phyloP scores from a whole-genome alignment of 2,329 filamentous ascomycete genomes.

The Diaporthe ilicicola region DNA sequence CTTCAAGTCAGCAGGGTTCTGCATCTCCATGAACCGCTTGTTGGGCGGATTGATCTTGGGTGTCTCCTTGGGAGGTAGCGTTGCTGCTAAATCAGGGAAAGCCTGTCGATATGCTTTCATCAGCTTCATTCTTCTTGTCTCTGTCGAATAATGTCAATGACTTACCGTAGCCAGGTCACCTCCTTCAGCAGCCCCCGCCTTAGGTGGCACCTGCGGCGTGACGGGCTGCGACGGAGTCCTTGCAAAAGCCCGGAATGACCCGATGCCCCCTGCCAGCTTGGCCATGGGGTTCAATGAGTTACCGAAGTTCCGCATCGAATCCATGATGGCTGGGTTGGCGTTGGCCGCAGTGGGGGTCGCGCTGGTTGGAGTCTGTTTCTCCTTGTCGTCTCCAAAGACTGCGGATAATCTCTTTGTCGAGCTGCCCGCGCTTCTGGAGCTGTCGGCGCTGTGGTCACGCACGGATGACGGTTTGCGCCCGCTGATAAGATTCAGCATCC shows the following conservation, averaged over 20 bases:
- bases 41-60: slow-evolving; percentile 72
- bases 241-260: slow-evolving; percentile 79
- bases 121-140: not conserved
- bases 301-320: slow-evolving; percentile 83
- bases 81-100: slow-evolving; percentile 66
- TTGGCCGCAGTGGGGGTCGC: slow-evolving; percentile 39
- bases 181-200: slow-evolving; percentile 52
- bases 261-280: slow-evolving; percentile 72
- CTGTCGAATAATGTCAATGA: not conserved
- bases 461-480: slow-evolving; percentile 59
- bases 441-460: slow-evolving; percentile 82
- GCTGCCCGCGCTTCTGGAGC: slow-evolving; percentile 69
- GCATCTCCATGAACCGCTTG: slow-evolving; percentile 76
- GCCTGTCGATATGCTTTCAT: slow-evolving; percentile 49
- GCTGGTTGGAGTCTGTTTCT: slow-evolving; percentile 40
- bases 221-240: slow-evolving; percentile 57
- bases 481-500: slow-evolving; percentile 74
- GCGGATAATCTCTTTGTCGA: slow-evolving; percentile 58
- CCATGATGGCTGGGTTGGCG: slow-evolving; percentile 71
- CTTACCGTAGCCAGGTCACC: slow-evolving; percentile 67
- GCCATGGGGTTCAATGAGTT: slow-evolving; percentile 85
- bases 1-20: slow-evolving; percentile 74
- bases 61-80: slow-evolving; percentile 62
- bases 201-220: slow-evolving; percentile 46
- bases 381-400: slow-evolving; percentile 56